Evolutionary conservation across 495 filamentous ascomycete species (phyloP).

Genomic region (Pyrenula massariospora): DNA sequence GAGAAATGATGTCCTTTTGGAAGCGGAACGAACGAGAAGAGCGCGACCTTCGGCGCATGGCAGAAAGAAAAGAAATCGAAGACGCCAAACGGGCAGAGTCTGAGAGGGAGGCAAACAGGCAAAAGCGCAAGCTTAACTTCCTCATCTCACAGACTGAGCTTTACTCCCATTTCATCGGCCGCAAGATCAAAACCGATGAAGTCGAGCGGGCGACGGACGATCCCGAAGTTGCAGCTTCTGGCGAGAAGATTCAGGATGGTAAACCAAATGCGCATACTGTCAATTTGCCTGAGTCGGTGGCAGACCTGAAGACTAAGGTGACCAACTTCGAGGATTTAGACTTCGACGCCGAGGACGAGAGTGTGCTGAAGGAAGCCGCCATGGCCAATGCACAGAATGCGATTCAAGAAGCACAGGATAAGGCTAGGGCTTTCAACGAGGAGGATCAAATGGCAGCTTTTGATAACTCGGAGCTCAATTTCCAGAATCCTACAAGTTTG

Average conservation of each 20-base stretch:
- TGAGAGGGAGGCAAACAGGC: slow-evolving; percentile 89
- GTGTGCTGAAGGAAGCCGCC: slow-evolving; percentile 65
- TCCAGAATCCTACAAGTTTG: slow-evolving; percentile 94
- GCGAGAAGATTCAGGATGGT: slow-evolving; percentile 30
- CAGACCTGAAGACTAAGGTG: slow-evolving; percentile 52
- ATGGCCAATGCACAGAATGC: slow-evolving; percentile 95
- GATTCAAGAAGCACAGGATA: slow-evolving; percentile 87
- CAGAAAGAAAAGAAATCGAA: slow-evolving; percentile 93
- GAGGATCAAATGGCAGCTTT: slow-evolving; percentile 39
- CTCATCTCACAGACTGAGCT: slow-evolving; percentile 97
- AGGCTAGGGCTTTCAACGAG: slow-evolving; percentile 80
- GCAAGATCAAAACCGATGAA: slow-evolving; percentile 95
- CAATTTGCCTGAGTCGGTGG: slow-evolving; percentile 47
- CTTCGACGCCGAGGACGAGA: slow-evolving; percentile 92
- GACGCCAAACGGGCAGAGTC: slow-evolving; percentile 94
- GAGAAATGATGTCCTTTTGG: slow-evolving; percentile 99
- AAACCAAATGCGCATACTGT: slow-evolving; percentile 34
- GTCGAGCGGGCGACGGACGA: slow-evolving; percentile 81
- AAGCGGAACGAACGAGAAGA: slow-evolving; percentile 98
- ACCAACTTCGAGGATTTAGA: slow-evolving; percentile 90
- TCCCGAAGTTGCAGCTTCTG: slow-evolving; percentile 45
- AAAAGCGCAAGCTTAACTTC: slow-evolving; percentile 98
- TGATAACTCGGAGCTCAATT: slow-evolving; percentile 91
- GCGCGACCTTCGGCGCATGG: slow-evolving; percentile 82
- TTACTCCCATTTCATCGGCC: slow-evolving; percentile 98